These are phyloP conservation scores for Rhodocollybia butyracea DNA, from an alignment of 768 basidiomycete genomes.

Conservation along the genomic window DNA sequence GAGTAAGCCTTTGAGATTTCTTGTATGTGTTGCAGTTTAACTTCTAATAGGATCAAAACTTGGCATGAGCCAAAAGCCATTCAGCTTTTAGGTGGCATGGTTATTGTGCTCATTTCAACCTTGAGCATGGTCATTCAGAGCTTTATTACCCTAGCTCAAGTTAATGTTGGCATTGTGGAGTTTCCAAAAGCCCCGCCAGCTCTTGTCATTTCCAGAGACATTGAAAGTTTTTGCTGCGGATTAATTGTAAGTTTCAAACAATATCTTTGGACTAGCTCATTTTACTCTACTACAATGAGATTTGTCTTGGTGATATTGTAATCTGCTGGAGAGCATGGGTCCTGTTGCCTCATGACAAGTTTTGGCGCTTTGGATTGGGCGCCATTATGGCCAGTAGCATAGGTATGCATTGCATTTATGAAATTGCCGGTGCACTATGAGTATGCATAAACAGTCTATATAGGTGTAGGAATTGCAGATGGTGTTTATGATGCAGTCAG, in stretches of 20 bases:
- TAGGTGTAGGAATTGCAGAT: neutral
- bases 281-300: neutral
- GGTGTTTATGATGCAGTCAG: neutral
- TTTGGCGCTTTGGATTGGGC: neutral
- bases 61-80: neutral
- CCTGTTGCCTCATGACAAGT: neutral
- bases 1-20: neutral
- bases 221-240: neutral
- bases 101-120: neutral
- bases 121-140: neutral
- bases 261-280: neutral
- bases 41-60: neutral
- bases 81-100: neutral
- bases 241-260: neutral
- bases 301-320: neutral
- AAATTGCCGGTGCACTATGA: no score
- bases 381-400: neutral
- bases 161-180: neutral
- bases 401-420: no score
- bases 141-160: neutral
- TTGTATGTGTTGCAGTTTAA: neutral
- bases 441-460: neutral
- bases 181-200: no score
- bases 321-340: neutral
- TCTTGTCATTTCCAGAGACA: no score